Evolutionary conservation across 2,329 filamentous ascomycete genomes (phyloP).

Genomic region (Fusarium brachygibbosum): DNA sequence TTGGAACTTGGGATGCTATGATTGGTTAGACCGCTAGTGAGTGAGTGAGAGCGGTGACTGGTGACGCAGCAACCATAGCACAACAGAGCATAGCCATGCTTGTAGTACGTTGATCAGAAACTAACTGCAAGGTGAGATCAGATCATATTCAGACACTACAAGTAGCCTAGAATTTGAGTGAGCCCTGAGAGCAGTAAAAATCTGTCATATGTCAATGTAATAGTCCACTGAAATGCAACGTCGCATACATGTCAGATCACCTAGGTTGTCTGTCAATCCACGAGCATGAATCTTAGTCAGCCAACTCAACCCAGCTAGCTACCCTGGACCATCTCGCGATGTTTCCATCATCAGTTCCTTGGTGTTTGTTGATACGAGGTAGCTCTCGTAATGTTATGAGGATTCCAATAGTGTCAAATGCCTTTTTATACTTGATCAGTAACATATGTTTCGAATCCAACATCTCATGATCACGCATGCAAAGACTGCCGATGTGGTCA

Average conservation of each 20-base stretch:
- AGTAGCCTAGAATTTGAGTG: constrained; percentile 4
- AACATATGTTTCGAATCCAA: not conserved
- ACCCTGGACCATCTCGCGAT: constrained; percentile 22
- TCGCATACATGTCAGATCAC: constrained; percentile 32
- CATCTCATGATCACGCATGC: not conserved
- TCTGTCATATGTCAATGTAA: constrained; percentile 30
- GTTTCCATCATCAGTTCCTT: not conserved
- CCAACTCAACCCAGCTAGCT: not conserved
- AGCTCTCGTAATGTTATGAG: not conserved
- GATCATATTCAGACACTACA: constrained; percentile 11
- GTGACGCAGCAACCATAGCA: constrained; percentile 2
- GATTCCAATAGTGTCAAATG: not conserved
- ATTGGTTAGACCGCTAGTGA: constrained; percentile 6
- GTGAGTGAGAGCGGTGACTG: not conserved
- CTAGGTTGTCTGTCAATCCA: not conserved
- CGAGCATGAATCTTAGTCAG: constrained; percentile 18
- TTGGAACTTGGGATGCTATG: not conserved
- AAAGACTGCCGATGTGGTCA: too few relatives aligned
- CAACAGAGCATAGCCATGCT: not conserved
- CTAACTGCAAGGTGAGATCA: constrained; percentile 7
- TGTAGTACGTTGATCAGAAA: not conserved
- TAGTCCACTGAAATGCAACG: constrained; percentile 36
- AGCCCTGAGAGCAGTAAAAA: constrained; percentile 10
- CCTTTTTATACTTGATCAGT: fast-evolving
- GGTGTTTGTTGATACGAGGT: not conserved